Conservation (phyloP, 768 basidiomycete species). For the Daedalea quercina region DNA sequence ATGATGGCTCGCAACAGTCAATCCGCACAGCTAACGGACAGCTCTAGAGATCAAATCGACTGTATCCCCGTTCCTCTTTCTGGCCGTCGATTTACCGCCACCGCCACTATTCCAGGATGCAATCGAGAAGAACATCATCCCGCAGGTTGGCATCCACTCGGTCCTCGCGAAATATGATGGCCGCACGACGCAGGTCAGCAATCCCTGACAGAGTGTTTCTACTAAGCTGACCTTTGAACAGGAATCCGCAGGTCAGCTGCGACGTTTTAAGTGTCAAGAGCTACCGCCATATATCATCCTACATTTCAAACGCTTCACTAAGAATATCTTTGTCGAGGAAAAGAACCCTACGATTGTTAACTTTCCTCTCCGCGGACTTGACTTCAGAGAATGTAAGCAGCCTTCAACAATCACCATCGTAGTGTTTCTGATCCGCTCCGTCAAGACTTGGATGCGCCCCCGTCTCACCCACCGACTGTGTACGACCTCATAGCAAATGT, state of each 20-base stretch:
- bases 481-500: conserved; percentile 97
- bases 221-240: conserved; percentile 23
- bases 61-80: conserved; percentile 89
- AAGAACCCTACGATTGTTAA: conserved; percentile 99
- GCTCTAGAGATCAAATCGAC: conserved; percentile 74
- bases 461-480: conserved; percentile 51
- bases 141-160: conserved; percentile 88
- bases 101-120: conserved; percentile 97
- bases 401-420: conserved; percentile 13
- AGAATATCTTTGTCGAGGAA: conserved; percentile 94
- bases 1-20: background rate
- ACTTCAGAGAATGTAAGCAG: conserved; percentile 83
- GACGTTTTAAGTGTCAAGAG: conserved; percentile 83
- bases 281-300: conserved; percentile 91
- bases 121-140: conserved; percentile 97
- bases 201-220: background rate
- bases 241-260: conserved; percentile 82
- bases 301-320: conserved; percentile 95
- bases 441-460: conserved; percentile 72
- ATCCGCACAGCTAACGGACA: conserved; percentile 9
- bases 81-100: conserved; percentile 93
- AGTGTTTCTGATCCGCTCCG: background rate
- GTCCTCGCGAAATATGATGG: conserved; percentile 95
- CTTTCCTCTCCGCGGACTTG: conserved; percentile 89
- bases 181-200: conserved; percentile 70